These are phyloP conservation scores for Microdochium bolleyi DNA, from an alignment of 2,329 filamentous ascomycete genomes.

Conservation along the genomic window DNA sequence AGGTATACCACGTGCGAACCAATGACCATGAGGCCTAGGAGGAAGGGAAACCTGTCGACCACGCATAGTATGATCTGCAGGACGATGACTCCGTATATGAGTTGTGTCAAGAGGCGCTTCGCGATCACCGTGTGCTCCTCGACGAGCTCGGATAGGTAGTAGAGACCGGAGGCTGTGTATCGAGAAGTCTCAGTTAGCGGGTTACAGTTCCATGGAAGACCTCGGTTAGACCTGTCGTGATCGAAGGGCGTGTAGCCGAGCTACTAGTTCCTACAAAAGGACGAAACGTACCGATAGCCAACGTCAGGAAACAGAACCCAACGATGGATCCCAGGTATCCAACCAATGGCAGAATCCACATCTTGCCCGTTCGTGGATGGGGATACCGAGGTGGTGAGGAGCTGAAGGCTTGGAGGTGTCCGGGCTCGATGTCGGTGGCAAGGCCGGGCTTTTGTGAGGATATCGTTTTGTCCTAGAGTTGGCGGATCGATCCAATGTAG, in stretches of 20 bases:
- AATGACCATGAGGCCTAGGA: constrained; percentile 66
- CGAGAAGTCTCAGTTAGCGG: neutral
- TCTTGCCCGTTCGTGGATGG: constrained; percentile 29
- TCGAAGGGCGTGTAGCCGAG: too few species aligned
- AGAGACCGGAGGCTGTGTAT: constrained; percentile 76
- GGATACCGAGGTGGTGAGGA: too few species aligned
- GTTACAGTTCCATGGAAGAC: neutral
- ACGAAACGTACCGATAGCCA: constrained; percentile 67
- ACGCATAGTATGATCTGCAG: constrained; percentile 68
- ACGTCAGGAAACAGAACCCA: constrained; percentile 88
- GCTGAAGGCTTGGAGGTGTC: too few species aligned
- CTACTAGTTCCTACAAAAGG: too few species aligned
- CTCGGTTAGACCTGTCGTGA: neutral
- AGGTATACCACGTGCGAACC: constrained; percentile 78
- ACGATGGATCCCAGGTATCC: constrained; percentile 82
- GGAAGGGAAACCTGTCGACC: constrained; percentile 78
- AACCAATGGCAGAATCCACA: constrained; percentile 94
- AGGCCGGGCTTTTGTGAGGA: too few species aligned
- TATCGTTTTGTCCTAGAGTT: too few species aligned
- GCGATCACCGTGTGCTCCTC: constrained; percentile 95
- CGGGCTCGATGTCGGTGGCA: too few species aligned
- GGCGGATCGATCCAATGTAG: too few species aligned
- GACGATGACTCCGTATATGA: constrained; percentile 77
- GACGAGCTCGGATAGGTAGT: constrained; percentile 96
- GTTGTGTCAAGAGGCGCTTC: constrained; percentile 73